Evolutionary conservation across 177 flowering plant species (phyloP).

Genomic region (Vitis hybrid): DNA sequence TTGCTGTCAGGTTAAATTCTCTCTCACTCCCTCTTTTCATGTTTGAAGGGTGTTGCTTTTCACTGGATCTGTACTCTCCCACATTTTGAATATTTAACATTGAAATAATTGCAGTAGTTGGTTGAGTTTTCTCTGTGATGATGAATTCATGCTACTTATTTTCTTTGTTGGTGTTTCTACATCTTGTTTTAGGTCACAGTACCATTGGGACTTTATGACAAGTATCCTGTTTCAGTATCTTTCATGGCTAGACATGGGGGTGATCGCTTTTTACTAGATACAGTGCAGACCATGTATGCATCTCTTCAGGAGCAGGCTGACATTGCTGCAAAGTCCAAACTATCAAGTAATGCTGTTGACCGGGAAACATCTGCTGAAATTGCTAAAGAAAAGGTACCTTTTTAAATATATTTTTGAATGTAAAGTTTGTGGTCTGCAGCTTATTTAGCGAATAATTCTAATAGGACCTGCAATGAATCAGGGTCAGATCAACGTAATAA

Average conservation of each 20-base stretch:
- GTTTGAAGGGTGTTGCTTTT: background rate
- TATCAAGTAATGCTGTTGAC: constrained; percentile 41
- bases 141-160: background rate
- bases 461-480: background rate
- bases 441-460: background rate
- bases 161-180: background rate
- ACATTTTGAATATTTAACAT: background rate
- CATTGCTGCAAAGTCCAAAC: constrained; percentile 43
- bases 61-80: background rate
- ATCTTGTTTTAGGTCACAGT: constrained; percentile 60
- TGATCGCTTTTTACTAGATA: constrained; percentile 87
- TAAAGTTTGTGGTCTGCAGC: too few relatives aligned
- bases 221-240: constrained; percentile 83
- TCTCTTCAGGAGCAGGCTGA: constrained; percentile 71
- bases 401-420: too few relatives aligned
- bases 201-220: constrained; percentile 78
- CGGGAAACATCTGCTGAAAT: constrained; percentile 72
- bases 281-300: constrained; percentile 59
- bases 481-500: too few relatives aligned
- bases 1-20: constrained; percentile 79
- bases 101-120: background rate
- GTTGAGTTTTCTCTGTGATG: background rate
- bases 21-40: constrained; percentile 3
- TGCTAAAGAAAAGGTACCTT: constrained; percentile 86
- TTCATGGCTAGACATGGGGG: constrained; percentile 81